Evolutionary conservation across 345 rosid species (phyloP), one percentile per base, ranked within the genome.

Genomic region (Citrus hindsii): DNA sequence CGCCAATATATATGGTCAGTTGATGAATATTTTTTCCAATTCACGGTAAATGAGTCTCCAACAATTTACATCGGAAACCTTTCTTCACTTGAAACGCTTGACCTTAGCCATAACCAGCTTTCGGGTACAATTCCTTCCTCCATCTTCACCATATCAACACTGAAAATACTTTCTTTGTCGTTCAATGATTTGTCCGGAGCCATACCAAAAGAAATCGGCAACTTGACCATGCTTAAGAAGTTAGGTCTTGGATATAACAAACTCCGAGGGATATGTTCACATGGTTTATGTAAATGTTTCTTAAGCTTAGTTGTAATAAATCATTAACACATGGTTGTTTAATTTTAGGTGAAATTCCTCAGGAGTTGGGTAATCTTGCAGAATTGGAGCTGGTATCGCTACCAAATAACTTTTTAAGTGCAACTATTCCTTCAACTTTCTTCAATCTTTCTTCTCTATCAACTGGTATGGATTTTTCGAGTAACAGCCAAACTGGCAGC

Each of bases 291-390:
- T 9, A 42, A 42, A 42, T 42, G 16, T 0, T 42, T 13, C 14
- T 12, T 42, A 42, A 42, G 51, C 51, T 12, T 12, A 42, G 1
- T 10, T 42, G 16, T 12, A 42, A 42, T 12, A 42, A 3, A 42
- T 42, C 51, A 42, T 12, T 10, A 42, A 42, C 51, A 12, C 4
- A 12, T 42, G 13, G 16, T 42, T 12, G 16, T 42, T 42, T 12
- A 42, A 42, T 10, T 42, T 42, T 42, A 74, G 84, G 84, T 67
- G 25, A 28, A 74, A 12, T 82, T 69, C 82, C 82, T 4, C 12
- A 3, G 19, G 80, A 79, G 77, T 24, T 79, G 61, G 64, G 82
- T 1, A 38, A 37, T 2, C 58, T 77, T 5, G 13, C 12, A 4
- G 24, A 66, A 33, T 0, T 66, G 48, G 69, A 66, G 69, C 0